A percentile compares a stretch with the other conserved stretches of the same genome.
These are phyloP conservation scores for Kuraishia molischiana DNA, from an alignment of 805 yeast genomes.

Conservation along the genomic window DNA sequence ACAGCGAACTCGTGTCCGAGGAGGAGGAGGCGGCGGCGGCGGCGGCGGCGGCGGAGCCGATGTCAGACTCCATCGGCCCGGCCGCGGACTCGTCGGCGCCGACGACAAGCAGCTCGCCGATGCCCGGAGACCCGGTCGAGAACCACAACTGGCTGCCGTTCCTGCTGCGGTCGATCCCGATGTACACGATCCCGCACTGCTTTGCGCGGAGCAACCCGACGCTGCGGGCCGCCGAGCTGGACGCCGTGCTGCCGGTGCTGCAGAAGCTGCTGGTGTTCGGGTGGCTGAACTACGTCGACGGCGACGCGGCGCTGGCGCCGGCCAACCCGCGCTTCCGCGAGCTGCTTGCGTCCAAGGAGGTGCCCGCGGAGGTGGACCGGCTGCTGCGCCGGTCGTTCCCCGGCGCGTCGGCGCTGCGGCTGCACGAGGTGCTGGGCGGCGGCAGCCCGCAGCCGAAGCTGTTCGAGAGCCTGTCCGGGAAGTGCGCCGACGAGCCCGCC, in stretches of 20 bases:
- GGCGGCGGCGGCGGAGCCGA: not conserved
- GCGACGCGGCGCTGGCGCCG: conserved; percentile 6
- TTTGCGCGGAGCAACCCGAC: conserved; percentile 31
- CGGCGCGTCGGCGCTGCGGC: conserved; percentile 13
- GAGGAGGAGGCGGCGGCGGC: not conserved
- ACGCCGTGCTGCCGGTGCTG: conserved; percentile 18
- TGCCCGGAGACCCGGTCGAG: conserved; percentile 10
- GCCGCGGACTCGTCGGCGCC: not conserved
- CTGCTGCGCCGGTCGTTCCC: conserved; percentile 15
- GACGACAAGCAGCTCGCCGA: not conserved
- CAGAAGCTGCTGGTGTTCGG: conserved; percentile 18
- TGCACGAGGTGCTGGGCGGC: conserved; percentile 12
- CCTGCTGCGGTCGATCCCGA: conserved; percentile 53
- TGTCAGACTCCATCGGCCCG: not conserved
- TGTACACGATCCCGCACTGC: conserved; percentile 48
- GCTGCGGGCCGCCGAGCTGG: conserved; percentile 12
- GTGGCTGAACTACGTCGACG: not conserved
- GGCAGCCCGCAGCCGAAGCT: not conserved
- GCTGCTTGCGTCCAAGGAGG: not conserved
- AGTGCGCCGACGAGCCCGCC: not conserved
- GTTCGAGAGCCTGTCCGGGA: not conserved
- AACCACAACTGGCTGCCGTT: conserved; percentile 59
- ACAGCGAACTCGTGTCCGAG: not conserved
- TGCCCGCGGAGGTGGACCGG: conserved; percentile 8
- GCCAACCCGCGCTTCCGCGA: conserved; percentile 1